Base-by-base conservation (phyloP, 352 stramenopile species). In the Pythium myriotylum region DNA sequence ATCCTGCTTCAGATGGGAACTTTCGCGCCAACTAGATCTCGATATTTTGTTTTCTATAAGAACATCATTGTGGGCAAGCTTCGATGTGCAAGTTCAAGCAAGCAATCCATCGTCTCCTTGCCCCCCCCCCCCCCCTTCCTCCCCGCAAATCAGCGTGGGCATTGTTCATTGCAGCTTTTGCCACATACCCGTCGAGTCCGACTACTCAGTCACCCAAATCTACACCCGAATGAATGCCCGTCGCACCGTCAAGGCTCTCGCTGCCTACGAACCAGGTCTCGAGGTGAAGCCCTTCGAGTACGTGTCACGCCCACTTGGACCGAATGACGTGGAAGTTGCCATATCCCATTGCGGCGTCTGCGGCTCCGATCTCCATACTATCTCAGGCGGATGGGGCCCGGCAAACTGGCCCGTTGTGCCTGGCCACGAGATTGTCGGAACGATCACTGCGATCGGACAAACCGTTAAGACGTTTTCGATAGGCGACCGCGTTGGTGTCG, bases 341-440 rank as follows among this genome's bases (percentile, higher is more conserved):
- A 67, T 72, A 33, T 59, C 61, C 3, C 54, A 35, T 10, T 35
- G 29, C 29, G 29, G 29, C 29, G 10, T 35, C 10, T 35, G 64
- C 41, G 59, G 60, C 50, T 72, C 64, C 14, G 64, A 72, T 45
- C 17, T 72, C 24, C 64, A 72, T 45, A 70, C 64, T 2, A 57
- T 59, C 10, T 39, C 29, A 16, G 47, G 60, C n/a, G 63, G 59
- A 5, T 72, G 64, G 64, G 64, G 64, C 37, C 3, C 19, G 3
- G 45, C 61, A 2, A 41, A 47, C 5, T 72, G 70, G 33, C 64
- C 64, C n/a, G 19, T 54, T 9, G 64, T 72, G 9, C 39, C 59
- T 29, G 64, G 64, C 14, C 64, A 72, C 22, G 64, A 72, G 27
- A 70, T 72, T 47, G 35, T 72, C 29, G 64, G 64, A 51, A 35